These are phyloP conservation scores for Lepidium africanum DNA, from an alignment of 345 rosid species.

Conservation along the genomic window DNA sequence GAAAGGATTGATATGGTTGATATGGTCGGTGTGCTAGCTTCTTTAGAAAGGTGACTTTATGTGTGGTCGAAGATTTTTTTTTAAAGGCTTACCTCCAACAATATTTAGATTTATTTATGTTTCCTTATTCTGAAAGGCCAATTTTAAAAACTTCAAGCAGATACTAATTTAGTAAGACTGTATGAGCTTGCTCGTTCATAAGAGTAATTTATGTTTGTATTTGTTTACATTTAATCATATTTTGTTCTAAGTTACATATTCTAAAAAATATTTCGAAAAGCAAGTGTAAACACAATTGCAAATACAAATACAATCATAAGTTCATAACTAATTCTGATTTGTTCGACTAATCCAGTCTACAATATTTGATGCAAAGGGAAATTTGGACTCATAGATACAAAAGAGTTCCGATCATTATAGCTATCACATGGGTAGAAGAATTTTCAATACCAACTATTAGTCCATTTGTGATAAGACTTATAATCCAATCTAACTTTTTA, in stretches of 20 bases:
- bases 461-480: neutral
- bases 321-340: neutral
- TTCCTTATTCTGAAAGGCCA: neutral
- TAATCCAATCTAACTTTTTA: neutral
- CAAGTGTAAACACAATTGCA: neutral
- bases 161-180: too few relatives aligned
- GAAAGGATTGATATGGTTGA: slow-evolving; percentile 12
- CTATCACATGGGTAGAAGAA: neutral
- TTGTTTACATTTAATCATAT: too few relatives aligned
- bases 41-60: slow-evolving; percentile 18
- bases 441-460: neutral
- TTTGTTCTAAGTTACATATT: too few relatives aligned
- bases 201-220: neutral
- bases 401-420: neutral
- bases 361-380: neutral
- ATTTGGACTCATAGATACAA: neutral
- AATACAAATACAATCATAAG: neutral
- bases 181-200: neutral
- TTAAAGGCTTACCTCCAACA: neutral
- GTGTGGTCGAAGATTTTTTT: slow-evolving; percentile 10
- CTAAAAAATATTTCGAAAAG: too few relatives aligned
- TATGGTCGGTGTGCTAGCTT: slow-evolving; percentile 16
- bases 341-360: neutral
- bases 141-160: neutral
- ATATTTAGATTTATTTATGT: neutral